These are phyloP conservation scores for Umbelopsis ramanniana DNA, from an alignment of 192 early-diverging fungal species.

Conservation along the genomic window DNA sequence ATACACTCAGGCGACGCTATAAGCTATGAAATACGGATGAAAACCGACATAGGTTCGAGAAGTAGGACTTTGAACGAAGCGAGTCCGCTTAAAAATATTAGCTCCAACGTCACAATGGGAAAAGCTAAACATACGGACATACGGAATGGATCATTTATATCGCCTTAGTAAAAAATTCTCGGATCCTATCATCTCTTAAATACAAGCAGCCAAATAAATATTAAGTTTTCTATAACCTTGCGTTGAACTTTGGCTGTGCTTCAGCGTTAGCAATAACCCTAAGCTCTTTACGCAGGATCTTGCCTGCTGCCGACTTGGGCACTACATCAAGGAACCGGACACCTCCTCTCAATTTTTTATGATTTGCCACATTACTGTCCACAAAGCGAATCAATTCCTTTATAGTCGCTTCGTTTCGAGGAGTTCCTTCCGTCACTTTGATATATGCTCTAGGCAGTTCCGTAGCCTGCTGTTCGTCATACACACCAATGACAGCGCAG, in stretches of 20 bases:
- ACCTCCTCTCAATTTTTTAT: constrained; percentile 83
- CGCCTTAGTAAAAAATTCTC: too few species aligned
- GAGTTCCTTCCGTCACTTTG: constrained; percentile 28
- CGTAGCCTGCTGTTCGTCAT: constrained; percentile 64
- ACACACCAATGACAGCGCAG: constrained; percentile 70
- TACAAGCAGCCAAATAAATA: too few species aligned
- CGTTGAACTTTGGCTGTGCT: background rate
- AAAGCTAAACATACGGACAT: too few species aligned
- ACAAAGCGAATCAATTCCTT: constrained; percentile 60
- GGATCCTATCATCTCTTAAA: too few species aligned
- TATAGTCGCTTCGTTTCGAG: constrained; percentile 45
- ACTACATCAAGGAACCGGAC: constrained; percentile 70
- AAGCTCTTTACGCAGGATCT: constrained; percentile 78
- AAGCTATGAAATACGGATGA: too few species aligned
- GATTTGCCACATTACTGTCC: constrained; percentile 63
- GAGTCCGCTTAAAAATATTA: too few species aligned
- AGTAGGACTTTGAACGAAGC: too few species aligned
- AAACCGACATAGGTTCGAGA: too few species aligned
- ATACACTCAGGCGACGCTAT: too few species aligned
- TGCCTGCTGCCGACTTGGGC: constrained; percentile 81
- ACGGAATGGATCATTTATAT: too few species aligned
- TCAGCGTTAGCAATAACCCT: constrained; percentile 32
- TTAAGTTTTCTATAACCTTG: background rate
- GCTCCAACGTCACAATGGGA: too few species aligned
- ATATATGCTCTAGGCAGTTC: constrained; percentile 80